A percentile compares a stretch with the other conserved stretches of the same genome.
phyloP scores from a whole-genome alignment of 1,284 basidiomycete species.

The Pascua guehoae region DNA sequence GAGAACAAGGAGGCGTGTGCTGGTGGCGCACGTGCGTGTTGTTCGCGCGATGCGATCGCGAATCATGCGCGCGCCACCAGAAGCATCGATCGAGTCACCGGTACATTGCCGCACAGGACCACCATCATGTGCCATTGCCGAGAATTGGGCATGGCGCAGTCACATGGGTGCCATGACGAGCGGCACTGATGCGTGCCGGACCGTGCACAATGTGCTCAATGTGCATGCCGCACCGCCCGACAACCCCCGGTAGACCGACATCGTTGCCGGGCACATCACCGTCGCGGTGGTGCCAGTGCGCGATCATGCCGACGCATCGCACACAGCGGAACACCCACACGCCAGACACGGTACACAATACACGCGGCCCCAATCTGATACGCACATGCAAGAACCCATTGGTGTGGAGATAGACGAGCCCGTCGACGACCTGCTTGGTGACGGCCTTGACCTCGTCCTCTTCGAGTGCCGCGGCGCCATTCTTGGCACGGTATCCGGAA shows the following conservation, averaged over 20 bases:
- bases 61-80: not conserved
- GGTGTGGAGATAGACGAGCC: constrained; percentile 81
- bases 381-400: constrained; percentile 76
- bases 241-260: too few relatives aligned
- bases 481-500: not conserved
- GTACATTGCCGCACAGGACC: too few relatives aligned
- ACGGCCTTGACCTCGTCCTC: constrained; percentile 45
- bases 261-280: not conserved
- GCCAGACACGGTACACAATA: not conserved
- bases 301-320: not conserved
- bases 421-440: constrained; percentile 79
- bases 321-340: too few relatives aligned
- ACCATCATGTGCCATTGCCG: not conserved
- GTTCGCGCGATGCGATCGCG: not conserved
- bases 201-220: not conserved
- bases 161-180: not conserved
- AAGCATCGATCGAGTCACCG: too few relatives aligned
- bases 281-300: too few relatives aligned
- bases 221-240: not conserved
- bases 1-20: not conserved
- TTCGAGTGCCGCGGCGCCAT: constrained; percentile 9
- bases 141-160: not conserved
- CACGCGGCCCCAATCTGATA: not conserved
- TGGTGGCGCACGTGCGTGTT: not conserved
- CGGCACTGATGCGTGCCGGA: not conserved